Conservation (phyloP, 192 early-diverging fungal species). For the Diversispora epigaea region DNA sequence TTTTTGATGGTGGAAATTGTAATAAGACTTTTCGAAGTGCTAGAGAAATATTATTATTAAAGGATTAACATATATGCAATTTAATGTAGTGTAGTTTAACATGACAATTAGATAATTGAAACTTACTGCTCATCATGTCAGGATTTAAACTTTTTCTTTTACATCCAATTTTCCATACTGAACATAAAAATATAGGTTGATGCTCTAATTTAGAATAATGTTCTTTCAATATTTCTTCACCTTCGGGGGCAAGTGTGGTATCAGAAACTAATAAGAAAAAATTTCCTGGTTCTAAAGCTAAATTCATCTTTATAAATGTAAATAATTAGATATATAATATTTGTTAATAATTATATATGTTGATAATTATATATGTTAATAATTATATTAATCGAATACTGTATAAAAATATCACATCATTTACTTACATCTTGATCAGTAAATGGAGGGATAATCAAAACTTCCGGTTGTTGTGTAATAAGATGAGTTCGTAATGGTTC, state of each 20-base stretch:
- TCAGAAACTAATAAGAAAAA: slow-evolving; percentile 10
- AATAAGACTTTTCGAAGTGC: slow-evolving; percentile 66
- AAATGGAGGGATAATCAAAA: slow-evolving; percentile 8
- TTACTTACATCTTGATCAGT: slow-evolving; percentile 16
- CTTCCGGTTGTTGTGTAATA: slow-evolving; percentile 34
- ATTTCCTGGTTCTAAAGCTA: slow-evolving; percentile 8
- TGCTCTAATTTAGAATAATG: slow-evolving; percentile 61
- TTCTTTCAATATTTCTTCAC: slow-evolving; percentile 37
- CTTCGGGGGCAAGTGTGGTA: background rate
- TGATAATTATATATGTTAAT: background rate
- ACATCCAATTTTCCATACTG: slow-evolving; percentile 60
- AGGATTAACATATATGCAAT: background rate
- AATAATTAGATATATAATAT: no score
- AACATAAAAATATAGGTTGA: slow-evolving; percentile 66
- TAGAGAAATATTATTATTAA: slow-evolving; percentile 12
- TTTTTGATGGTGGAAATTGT: slow-evolving; percentile 65
- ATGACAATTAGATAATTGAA: background rate
- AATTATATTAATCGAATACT: background rate
- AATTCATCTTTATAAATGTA: background rate
- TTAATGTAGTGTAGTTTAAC: background rate
- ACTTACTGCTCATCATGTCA: slow-evolving; percentile 15
- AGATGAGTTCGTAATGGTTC: slow-evolving; percentile 45
- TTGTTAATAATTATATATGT: no score
- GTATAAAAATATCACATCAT: no score
- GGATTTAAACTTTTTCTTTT: slow-evolving; percentile 36